Evolutionary conservation across 148 eudicot genomes (phyloP), one percentile per base, ranked within the genome.

Genomic region (Rhododendron ferrugineum): DNA sequence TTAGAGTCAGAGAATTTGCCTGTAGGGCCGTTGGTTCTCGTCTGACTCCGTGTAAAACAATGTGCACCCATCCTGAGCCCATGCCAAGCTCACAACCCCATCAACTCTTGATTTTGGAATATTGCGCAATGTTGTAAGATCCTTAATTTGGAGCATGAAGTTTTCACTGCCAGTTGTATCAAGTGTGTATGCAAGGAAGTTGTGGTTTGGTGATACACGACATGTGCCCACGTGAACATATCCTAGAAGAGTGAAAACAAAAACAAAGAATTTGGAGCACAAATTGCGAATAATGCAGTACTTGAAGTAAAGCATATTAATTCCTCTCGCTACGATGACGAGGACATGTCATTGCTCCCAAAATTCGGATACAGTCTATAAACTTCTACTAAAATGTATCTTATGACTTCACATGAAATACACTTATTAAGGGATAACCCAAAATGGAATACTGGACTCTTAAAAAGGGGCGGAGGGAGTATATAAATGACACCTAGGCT

Each of bases 161-260:
- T 85, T 87, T 90, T 97, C 99, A 58, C 92, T 83, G 10, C 99
- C 99, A 54, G 87, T 91, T 32, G 87, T 88, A 90, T 97, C 99
- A 86, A 95, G 86, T 30, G 99, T 95, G 87, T 94, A 97, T 14
- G 99, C 98, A 86, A 97, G 93, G 88, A 91, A 93, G 30, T 89
- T 92, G 92, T 95, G 98, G 87, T 97, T 98, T 81, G 99, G 98
- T 88, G 98, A 95, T 83, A 95, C 86, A 80, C 99, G 93, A 85
- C 99, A 97, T 64, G 93, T 93, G 87, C 98, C 98, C 90, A 97
- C 96, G 86, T 97, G 96, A 75, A 95, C 94, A 92, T 97, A 97
- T 68, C 98, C 99, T 97, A 83, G 49, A 20, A 83, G 52, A 58
- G 76, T 84, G 72, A 84, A 60, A 44, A 70, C 37, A 81, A 81